Conservation (phyloP, 1,139 yeast genomes). For the Pichia sp. region DNA sequence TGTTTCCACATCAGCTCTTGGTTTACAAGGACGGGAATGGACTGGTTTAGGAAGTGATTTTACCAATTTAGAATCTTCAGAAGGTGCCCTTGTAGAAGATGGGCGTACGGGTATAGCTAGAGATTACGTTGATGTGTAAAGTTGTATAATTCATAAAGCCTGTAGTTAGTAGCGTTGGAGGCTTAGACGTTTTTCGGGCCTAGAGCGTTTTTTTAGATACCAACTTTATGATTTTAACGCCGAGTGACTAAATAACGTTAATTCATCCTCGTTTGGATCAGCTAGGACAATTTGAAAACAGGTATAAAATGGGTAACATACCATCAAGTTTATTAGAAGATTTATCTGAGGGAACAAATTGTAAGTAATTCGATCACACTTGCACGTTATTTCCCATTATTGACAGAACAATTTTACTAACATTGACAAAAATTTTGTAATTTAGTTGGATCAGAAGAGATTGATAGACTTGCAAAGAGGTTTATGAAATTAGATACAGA, state of each 20-base stretch:
- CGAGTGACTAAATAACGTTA: no score
- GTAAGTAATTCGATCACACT: conserved; percentile 14
- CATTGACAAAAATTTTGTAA: background rate
- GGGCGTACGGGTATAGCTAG: conserved; percentile 88
- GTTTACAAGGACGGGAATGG: conserved; percentile 73
- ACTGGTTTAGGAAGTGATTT: conserved; percentile 88
- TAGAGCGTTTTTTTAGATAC: no score
- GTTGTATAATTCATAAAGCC: background rate
- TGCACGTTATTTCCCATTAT: background rate
- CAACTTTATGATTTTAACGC: no score
- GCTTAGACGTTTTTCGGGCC: no score
- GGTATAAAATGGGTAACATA: conserved; percentile 32
- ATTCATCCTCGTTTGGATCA: no score
- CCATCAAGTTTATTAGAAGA: conserved; percentile 29
- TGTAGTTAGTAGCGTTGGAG: background rate
- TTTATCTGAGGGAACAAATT: conserved; percentile 30
- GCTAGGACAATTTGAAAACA: no score
- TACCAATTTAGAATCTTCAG: conserved; percentile 30
- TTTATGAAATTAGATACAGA: conserved; percentile 95
- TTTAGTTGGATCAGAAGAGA: conserved; percentile 83
- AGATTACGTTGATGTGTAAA: conserved; percentile 41
- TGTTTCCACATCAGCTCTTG: conserved; percentile 81
- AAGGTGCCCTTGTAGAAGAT: conserved; percentile 69
- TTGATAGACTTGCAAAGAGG: conserved; percentile 82
- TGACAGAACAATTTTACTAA: background rate